Percentiles rank a stretch among this genome's conserved stretches.
These are phyloP conservation scores for Ophiostoma tasmaniense DNA, from an alignment of 2,329 filamentous ascomycete species.

Conservation along the genomic window DNA sequence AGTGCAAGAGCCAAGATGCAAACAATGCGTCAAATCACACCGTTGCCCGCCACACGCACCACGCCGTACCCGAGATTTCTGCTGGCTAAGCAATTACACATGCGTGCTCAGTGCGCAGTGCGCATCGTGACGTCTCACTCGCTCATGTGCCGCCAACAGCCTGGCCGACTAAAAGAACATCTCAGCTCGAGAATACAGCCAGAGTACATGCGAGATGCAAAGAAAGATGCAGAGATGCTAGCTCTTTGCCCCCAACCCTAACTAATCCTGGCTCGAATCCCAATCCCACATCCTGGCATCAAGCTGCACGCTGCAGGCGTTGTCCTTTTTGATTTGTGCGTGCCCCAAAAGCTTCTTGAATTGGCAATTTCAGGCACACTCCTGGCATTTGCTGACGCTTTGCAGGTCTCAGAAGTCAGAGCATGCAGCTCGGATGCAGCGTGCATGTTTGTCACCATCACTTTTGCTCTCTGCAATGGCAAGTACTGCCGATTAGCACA, in stretches of 20 bases:
- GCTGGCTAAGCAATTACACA: not conserved
- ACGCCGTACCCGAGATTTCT: not conserved
- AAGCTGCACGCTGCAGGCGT: not conserved
- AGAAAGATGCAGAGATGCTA: not conserved
- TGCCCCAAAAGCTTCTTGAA: not conserved
- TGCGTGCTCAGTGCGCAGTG: not conserved
- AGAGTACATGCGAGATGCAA: not conserved
- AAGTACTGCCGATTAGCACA: not conserved
- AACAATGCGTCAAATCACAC: not conserved
- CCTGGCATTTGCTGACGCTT: not conserved
- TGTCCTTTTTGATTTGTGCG: not conserved
- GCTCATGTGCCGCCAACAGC: not conserved
- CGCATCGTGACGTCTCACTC: not conserved
- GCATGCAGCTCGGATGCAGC: not conserved
- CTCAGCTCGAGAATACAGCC: not conserved
- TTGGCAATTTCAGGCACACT: not conserved
- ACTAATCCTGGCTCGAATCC: no score
- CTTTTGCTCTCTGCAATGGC: not conserved
- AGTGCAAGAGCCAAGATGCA: not conserved
- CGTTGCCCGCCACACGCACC: not conserved
- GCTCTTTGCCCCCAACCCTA: not conserved
- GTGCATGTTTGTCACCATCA: not conserved
- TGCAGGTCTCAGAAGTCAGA: not conserved
- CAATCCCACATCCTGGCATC: not conserved
- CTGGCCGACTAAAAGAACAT: not conserved